Evolutionary conservation across 1,284 basidiomycete species (phyloP).

Genomic region (Tranzscheliella williamsii): DNA sequence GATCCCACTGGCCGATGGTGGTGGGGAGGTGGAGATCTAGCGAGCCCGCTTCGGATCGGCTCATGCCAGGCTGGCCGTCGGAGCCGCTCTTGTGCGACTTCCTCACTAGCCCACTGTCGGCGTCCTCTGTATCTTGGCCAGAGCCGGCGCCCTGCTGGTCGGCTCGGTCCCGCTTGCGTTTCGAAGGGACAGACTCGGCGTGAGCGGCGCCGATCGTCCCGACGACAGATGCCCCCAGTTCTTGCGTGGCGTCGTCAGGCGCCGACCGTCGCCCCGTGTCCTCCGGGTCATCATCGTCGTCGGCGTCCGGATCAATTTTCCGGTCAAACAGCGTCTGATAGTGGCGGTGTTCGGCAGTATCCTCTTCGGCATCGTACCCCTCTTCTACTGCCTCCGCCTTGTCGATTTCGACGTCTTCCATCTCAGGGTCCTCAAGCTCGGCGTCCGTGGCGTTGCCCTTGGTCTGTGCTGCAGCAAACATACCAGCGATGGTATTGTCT

Average conservation of each 20-base stretch:
- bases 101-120: not conserved
- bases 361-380: slow-evolving; percentile 9
- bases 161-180: slow-evolving; percentile 18
- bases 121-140: not conserved
- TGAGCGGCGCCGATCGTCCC: slow-evolving; percentile 17
- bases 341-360: slow-evolving; percentile 32
- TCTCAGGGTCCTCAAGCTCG: slow-evolving; percentile 11
- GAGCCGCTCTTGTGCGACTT: not conserved
- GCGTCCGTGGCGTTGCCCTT: not conserved
- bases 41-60: slow-evolving; percentile 28
- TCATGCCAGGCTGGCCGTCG: slow-evolving; percentile 2
- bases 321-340: slow-evolving; percentile 34
- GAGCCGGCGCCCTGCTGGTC: not conserved
- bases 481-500: slow-evolving; percentile 25
- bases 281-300: slow-evolving; percentile 22
- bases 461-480: not conserved
- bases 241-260: slow-evolving; percentile 1
- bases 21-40: slow-evolving; percentile 21
- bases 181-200: not conserved
- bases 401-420: slow-evolving; percentile 24
- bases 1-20: slow-evolving; percentile 35
- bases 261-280: not conserved
- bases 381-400: slow-evolving; percentile 1
- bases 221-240: slow-evolving; percentile 19
- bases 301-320: slow-evolving; percentile 36